Base-by-base conservation (phyloP, 1,284 basidiomycete genomes). In the Moniliella sp. region DNA sequence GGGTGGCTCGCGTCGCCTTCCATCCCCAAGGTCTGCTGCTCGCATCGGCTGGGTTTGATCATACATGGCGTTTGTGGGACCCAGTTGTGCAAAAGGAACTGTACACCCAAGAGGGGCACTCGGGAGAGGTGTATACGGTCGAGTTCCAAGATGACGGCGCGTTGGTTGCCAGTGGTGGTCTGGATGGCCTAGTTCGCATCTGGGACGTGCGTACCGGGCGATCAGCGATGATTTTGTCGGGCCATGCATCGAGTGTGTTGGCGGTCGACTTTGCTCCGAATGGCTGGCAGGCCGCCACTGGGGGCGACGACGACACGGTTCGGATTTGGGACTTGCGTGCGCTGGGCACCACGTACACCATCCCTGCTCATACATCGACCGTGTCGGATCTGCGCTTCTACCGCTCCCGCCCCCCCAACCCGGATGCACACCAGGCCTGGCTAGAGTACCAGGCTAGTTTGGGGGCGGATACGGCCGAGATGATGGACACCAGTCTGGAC, bases 21-120 rank as follows among this genome's bases (percentile, higher is more conserved):
- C 91, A 99, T 62, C 86, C 91, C 0, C 82, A 80, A 0, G 91
- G 91, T 1, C 64, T 74, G 28, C 93, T 88, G 54, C 71, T 93
- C 9, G 88, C 78, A 1, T 86, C 82, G 39, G 86, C 88, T 0
- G 82, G 82, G 37, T 97, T 88, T 49, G 91, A 99, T 61, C 91
- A 82, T 3, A 83, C 88, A n/a, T 99, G 91, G 88, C 67, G 91
- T 25, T 62, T 97, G 29, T 99, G 91, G 91, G 86, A 97, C 59
- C 75, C 83, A 2, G 67, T 69, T 28, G 78, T 73, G 1, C 66
- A 73, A 1, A 72, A 74, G 51, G 84, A 93, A 51, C 62, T 99
- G 2, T 65, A 91, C 13, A 62, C 83, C 2, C 91, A 99, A 62
- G 88, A 97, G 60, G 91, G 91, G 0, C 91, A 99, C 57, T 86